phyloP scores from a whole-genome alignment of 495 filamentous ascomycete species.

The Penicillium dipodomyicola region DNA sequence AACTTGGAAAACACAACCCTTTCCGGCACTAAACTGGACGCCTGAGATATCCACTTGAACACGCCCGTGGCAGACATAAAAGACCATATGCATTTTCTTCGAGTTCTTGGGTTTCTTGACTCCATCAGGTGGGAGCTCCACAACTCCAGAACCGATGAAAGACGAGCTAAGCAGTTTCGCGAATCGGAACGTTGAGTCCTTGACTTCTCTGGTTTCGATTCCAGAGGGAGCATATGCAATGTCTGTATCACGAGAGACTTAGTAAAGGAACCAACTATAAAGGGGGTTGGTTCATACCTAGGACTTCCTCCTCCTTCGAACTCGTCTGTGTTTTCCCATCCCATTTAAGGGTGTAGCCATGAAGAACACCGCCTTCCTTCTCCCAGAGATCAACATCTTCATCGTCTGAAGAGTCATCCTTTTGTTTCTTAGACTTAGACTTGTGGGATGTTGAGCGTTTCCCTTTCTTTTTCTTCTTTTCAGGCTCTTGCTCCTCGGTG shows the following conservation, averaged over 20 bases:
- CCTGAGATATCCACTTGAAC: constrained; percentile 71
- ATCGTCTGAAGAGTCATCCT: constrained; percentile 42
- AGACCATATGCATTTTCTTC: constrained; percentile 91
- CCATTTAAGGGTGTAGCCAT: constrained; percentile 58
- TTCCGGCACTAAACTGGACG: constrained; percentile 77
- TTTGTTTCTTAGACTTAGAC: constrained; percentile 37
- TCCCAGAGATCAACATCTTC: constrained; percentile 60
- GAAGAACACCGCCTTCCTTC: constrained; percentile 53
- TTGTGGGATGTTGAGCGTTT: constrained; percentile 35
- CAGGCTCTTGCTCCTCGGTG: constrained; percentile 58
- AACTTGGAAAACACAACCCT: constrained; percentile 88
- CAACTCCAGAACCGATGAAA: constrained; percentile 84
- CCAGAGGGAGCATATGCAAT: constrained; percentile 74
- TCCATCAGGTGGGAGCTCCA: constrained; percentile 78
- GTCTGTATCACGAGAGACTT: constrained; percentile 37
- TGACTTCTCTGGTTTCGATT: constrained; percentile 72
- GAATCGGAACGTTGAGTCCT: constrained; percentile 73
- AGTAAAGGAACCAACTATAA: constrained; percentile 9
- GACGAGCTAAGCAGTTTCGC: constrained; percentile 79
- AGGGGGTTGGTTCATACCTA: constrained; percentile 40
- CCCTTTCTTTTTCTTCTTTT: constrained; percentile 29
- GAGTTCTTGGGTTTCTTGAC: constrained; percentile 87
- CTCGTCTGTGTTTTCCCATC: constrained; percentile 50
- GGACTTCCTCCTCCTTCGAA: constrained; percentile 55
- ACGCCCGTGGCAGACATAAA: constrained; percentile 79